A percentile compares a stretch with the other conserved stretches of the same genome.
phyloP scores from a whole-genome alignment of 2,329 filamentous ascomycete genomes.

The Epichloe gansuensis region DNA sequence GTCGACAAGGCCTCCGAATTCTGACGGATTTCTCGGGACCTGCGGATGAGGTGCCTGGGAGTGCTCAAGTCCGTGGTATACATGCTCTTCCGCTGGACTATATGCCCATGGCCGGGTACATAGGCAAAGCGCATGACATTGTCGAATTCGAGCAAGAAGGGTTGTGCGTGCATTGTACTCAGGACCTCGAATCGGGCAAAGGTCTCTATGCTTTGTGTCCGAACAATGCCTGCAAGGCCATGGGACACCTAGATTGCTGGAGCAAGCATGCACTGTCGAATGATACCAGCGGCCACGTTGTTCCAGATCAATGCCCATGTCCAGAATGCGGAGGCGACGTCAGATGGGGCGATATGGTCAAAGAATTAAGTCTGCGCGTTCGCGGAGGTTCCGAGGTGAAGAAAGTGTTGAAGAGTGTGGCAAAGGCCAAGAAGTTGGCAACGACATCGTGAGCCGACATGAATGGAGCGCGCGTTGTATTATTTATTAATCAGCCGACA shows the following conservation, averaged over 20 bases:
- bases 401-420: constrained; percentile 48
- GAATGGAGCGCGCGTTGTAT: too few species aligned
- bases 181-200: constrained; percentile 30
- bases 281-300: constrained; percentile 30
- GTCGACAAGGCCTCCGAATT: constrained; percentile 39
- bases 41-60: constrained; percentile 3
- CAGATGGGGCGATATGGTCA: constrained; percentile 68
- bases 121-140: constrained; percentile 42
- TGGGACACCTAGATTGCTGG: constrained; percentile 50
- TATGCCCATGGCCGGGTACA: constrained; percentile 36
- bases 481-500: too few species aligned
- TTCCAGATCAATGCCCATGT: constrained; percentile 61
- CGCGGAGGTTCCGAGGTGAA: constrained; percentile 59
- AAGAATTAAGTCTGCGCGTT: constrained; percentile 63
- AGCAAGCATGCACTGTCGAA: constrained; percentile 35
- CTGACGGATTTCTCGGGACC: constrained; percentile 39
- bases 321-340: constrained; percentile 53
- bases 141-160: constrained; percentile 46
- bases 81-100: constrained; percentile 45
- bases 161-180: constrained; percentile 39
- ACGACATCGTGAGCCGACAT: not conserved
- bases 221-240: constrained; percentile 38
- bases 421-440: constrained; percentile 14
- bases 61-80: constrained; percentile 31
- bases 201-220: constrained; percentile 48